Base-by-base conservation (phyloP, 1,284 basidiomycete species). In the Coriolopsis trogii region DNA sequence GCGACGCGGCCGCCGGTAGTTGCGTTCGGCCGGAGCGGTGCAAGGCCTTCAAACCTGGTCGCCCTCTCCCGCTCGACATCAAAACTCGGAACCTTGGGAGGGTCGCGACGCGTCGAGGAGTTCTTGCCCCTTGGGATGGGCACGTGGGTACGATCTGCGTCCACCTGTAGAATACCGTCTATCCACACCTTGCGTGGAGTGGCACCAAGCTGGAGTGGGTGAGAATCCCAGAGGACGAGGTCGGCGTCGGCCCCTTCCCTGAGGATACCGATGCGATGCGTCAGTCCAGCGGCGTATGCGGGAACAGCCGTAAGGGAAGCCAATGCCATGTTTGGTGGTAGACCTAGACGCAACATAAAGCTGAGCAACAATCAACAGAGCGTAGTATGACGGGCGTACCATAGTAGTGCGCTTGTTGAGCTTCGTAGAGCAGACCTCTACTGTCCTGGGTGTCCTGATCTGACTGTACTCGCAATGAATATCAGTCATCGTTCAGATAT, bases 331-430 rank as follows among this genome's bases (percentile, higher is more conserved):
- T 84, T 73, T 2, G 74, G 68, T 1, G 79, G 71, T 25, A 89
- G 73, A 10, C 85, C 65, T 65, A 15, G 60, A 21, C 2, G 3
- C 2, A 4, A 15, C n/a, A 16, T 52, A 25, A 40, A 21, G 10
- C n/a, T 36, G 4, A 23, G 13, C 1, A 2, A 3, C 33, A 18
- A 3, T 6, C 20, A 13, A 15, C 10, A 15, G 9, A 25, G 6
- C 9, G 20, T n/a, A 12, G 21, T 5, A 37, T 29, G 9, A 34
- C 2, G n/a, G 13, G 30, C 49, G 8, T 51, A 68, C 67, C 85
- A 60, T 84, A 95, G 66, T 90, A 87, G 64, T 94, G 87, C 1
- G 90, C 92, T 68, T 94, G 90, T 51, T 93, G 90, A 0, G 94
- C 93, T 68, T 97, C 93, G 63, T 84, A 88, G 8, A 93, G 66